Evolutionary conservation across 2,329 filamentous ascomycete species (phyloP).

Genomic region (Trichothecium sympodiale): DNA sequence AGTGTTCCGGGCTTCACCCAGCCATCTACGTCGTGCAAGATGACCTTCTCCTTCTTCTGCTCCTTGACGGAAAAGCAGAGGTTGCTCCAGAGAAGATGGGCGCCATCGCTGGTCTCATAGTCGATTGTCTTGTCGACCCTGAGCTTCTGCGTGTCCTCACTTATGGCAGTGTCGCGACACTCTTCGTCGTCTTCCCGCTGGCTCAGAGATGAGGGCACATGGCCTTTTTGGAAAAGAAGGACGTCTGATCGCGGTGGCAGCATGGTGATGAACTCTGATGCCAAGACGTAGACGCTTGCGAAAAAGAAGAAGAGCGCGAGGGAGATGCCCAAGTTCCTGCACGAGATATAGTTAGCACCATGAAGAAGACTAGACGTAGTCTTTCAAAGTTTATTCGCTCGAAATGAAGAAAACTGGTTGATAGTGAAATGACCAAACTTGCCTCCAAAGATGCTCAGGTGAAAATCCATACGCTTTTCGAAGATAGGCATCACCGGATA

Average conservation of each 20-base stretch:
- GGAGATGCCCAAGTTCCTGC: no score
- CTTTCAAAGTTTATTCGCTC: no score
- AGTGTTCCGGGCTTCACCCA: constrained; percentile 84
- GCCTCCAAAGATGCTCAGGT: no score
- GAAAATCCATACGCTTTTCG: no score
- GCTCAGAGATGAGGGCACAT: constrained; percentile 30
- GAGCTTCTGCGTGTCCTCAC: constrained; percentile 4
- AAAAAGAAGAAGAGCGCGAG: no score
- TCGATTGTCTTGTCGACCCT: constrained; percentile 12
- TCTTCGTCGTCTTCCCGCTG: constrained; percentile 14
- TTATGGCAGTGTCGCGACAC: constrained; percentile 1
- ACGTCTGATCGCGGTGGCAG: constrained; percentile 53
- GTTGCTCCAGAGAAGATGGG: no score
- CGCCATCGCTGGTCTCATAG: constrained; percentile 26
- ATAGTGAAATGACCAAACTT: no score
- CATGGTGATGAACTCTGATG: constrained; percentile 50
- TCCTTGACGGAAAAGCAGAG: no score
- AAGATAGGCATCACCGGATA: no score
- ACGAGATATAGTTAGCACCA: no score
- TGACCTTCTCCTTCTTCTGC: constrained; percentile 57
- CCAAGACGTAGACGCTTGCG: constrained; percentile 36
- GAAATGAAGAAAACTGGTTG: no score
- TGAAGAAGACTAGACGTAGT: no score
- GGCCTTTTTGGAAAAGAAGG: constrained; percentile 52
- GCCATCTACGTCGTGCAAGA: constrained; percentile 56